Evolutionary conservation across 331 rosid species (phyloP).

Genomic region (Erythrophleum ivorense): DNA sequence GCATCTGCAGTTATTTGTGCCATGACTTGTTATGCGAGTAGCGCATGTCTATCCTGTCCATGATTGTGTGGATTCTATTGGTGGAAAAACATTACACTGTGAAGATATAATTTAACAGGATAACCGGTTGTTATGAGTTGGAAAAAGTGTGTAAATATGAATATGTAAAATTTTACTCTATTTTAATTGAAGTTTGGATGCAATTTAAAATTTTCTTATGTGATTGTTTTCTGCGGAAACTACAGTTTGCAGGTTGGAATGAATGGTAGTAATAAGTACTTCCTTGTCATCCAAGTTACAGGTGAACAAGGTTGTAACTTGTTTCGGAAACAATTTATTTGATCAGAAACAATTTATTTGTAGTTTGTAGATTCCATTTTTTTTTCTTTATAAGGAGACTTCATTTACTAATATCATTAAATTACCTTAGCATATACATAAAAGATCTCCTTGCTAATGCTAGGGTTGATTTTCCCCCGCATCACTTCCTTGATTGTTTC

Average conservation of each 20-base stretch:
- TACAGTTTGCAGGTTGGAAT: background rate
- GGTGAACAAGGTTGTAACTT: background rate
- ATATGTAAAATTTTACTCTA: background rate
- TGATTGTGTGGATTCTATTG: conserved; percentile 11
- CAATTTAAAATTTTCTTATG: background rate
- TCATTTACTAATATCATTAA: background rate
- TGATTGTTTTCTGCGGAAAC: background rate
- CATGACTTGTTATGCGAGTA: background rate
- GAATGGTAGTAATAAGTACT: background rate
- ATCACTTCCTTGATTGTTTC: conserved; percentile 38
- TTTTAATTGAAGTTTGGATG: background rate
- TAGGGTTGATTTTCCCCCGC: conserved; percentile 18
- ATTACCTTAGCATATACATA: conserved; percentile 16
- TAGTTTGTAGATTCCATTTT: background rate
- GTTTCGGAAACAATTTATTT: background rate
- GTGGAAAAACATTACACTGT: conserved; percentile 28
- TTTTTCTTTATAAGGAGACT: background rate
- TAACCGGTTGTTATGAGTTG: background rate
- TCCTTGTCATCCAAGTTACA: background rate
- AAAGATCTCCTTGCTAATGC: conserved; percentile 17
- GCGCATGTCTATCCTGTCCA: conserved; percentile 11
- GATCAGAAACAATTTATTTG: background rate
- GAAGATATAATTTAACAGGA: conserved; percentile 27
- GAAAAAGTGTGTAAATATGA: background rate
- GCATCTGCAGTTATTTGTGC: background rate